Evolutionary conservation across 176 grass and related monocot species (phyloP), one percentile per base, ranked within the genome.

Genomic region (Triticum urartu): DNA sequence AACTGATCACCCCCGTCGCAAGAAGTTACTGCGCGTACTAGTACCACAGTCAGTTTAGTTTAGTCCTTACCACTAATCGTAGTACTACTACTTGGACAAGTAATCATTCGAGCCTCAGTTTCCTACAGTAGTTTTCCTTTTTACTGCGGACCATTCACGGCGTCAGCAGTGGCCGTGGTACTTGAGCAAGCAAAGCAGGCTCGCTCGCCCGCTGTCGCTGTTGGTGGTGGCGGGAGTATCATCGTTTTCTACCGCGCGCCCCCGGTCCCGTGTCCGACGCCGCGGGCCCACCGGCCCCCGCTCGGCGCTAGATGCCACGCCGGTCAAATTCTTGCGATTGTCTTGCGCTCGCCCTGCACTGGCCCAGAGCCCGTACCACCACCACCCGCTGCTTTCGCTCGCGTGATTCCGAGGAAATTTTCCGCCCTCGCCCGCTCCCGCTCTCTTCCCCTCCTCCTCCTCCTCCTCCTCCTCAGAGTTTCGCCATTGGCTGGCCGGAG

Each of bases 271-370:
- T 15, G 7, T 14, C 83, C 50, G 72, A 73, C 73, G 11, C 0
- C 2, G 67, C 24, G 75, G 89, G 67, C 66, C 59, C 66, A 10
- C 21, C 1, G 14, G 2, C 42, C 9, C 6, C 1, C 3, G 1
- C 60, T 58, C 15, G 62, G 56, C 68, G n/a, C 59, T 59, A 60
- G 32, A 52, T 56, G 74, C 74, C 74, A 61, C 75, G 26, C 74
- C 80, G 36, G 85, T 87, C 89, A 91, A 91, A 85, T 84, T 43
- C 74, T 50, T 60, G 36, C 18, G 32, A 61, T 48, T 63, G 52
- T 75, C 72, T 48, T 48, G 54, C 18, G 0, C 54, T 59, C 0
- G 54, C 18, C 17, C 67, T 47, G 54, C 17, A 6, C 52, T 56
- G 0, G 50, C 15, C 52, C 63, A 68, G 69, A 24, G 9, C 7